Evolutionary conservation across 495 filamentous ascomycete genomes (phyloP), one percentile per base, ranked within the genome.

Genomic region (Aspergillus sparsus): DNA sequence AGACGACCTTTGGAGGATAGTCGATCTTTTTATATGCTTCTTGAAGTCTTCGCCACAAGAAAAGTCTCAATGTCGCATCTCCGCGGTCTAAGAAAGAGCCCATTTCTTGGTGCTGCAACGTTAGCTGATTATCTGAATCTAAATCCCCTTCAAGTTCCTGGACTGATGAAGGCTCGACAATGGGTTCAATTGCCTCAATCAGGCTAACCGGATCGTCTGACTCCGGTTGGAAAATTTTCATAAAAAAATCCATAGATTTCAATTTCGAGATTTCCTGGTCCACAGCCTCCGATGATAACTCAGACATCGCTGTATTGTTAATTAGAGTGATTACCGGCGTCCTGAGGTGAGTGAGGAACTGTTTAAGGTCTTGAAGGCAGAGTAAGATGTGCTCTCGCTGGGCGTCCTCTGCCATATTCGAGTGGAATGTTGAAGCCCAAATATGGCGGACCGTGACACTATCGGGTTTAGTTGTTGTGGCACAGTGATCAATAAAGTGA

Each of bases 171-270:
- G 87, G 87, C 55, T 95, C 91, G 2, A 99, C 81, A 13, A 99
- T 86, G 1, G 95, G 94, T 64, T 99, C 95, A 35, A 99, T 78
- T 39, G 85, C 94, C 63, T 97, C 92, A 63, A 99, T 96, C 5
- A 96, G 81, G 8, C 85, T 83, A 5, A 90, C 80, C 0, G 94
- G 88, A 66, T 96, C 85, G 37, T 84, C 83, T 35, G 83, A 74
- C 42, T 86, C 80, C 27, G 82, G 71, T 53, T 77, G 79, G 63
- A 97, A 97, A 0, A 99, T 84, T 33, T 85, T 88, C 60, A 89
- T 79, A 74, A 99, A 98, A 73, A 97, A 98, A 66, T 96, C 95
- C 85, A 94, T 92, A 0, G 92, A 98, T 12, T 90, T 96, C 12
- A 98, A 78, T 67, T 92, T 90, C 47, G 90, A 90, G 31, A 96